Percentiles rank a stretch among this genome's conserved stretches.
phyloP scores from a whole-genome alignment of 139 green algal species.

The Picochlorum sp. region DNA sequence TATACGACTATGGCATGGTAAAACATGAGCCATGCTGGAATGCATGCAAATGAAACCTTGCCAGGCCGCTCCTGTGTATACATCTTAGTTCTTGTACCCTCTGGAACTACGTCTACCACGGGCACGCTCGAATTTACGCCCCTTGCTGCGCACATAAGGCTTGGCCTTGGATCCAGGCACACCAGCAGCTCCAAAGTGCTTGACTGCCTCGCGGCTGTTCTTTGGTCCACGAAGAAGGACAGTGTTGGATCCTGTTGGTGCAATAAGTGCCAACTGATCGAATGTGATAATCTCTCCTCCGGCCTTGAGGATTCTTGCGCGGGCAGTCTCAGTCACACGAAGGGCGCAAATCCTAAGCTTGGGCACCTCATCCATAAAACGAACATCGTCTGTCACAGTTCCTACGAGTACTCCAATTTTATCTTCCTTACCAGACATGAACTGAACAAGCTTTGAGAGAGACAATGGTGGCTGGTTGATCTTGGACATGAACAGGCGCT shows the following conservation, averaged over 20 bases:
- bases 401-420: slow-evolving; percentile 91
- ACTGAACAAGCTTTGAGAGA: slow-evolving; percentile 84
- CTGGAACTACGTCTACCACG: slow-evolving; percentile 82
- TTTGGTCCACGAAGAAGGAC: slow-evolving; percentile 93
- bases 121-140: slow-evolving; percentile 98
- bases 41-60: too few relatives aligned
- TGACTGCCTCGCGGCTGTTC: slow-evolving; percentile 88
- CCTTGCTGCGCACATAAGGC: slow-evolving; percentile 94
- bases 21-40: too few relatives aligned
- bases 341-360: slow-evolving; percentile 87
- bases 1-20: too few relatives aligned
- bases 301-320: slow-evolving; percentile 91
- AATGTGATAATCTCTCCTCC: slow-evolving; percentile 97
- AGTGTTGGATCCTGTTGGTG: slow-evolving; percentile 82
- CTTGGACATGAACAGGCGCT: slow-evolving; percentile 91
- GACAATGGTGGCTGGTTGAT: slow-evolving; percentile 92
- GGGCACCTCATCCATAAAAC: slow-evolving; percentile 78
- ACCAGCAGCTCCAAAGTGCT: slow-evolving; percentile 94
- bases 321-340: slow-evolving; percentile 92
- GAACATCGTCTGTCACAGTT: slow-evolving; percentile 91
- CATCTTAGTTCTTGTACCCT: slow-evolving; percentile 85
- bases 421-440: slow-evolving; percentile 88
- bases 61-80: too few relatives aligned
- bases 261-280: slow-evolving; percentile 93
- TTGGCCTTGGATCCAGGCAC: slow-evolving; percentile 79